Evolutionary conservation across 768 basidiomycete species (phyloP).

Genomic region (Lentinula boryana): DNA sequence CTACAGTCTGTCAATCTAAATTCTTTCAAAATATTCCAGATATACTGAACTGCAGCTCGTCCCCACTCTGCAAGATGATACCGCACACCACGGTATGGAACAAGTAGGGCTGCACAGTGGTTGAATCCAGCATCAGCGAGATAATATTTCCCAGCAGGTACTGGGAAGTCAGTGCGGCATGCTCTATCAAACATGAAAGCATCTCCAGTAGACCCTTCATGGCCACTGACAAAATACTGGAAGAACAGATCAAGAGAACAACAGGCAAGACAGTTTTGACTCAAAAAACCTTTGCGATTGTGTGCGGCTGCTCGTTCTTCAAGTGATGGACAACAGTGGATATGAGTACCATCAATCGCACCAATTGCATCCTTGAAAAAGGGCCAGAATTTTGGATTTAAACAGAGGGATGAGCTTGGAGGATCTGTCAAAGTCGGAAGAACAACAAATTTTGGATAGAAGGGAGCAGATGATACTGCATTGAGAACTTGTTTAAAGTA

Average conservation of each 20-base stretch:
- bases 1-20: no score
- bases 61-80: constrained; percentile 25
- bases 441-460: constrained; percentile 13
- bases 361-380: constrained; percentile 27
- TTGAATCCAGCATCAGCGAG: constrained; percentile 24
- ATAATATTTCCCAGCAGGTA: constrained; percentile 13
- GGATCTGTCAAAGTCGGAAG: constrained; percentile 14
- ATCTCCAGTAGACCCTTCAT: constrained; percentile 27
- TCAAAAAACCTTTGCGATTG: constrained; percentile 6
- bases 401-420: constrained; percentile 13
- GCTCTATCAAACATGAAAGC: constrained; percentile 9
- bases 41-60: not conserved
- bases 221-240: constrained; percentile 30
- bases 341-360: constrained; percentile 27
- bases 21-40: not conserved
- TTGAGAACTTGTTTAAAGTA: constrained; percentile 10
- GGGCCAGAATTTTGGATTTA: constrained; percentile 21
- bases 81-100: constrained; percentile 19
- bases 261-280: not conserved
- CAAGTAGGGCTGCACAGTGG: constrained; percentile 14
- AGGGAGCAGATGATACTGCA: constrained; percentile 8
- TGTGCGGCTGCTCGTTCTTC: constrained; percentile 13
- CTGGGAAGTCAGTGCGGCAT: not conserved
- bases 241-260: constrained; percentile 28
- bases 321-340: constrained; percentile 14